These are phyloP conservation scores for Wickerhamomyces chaumierensis DNA, from an alignment of 805 yeast genomes.

Conservation along the genomic window DNA sequence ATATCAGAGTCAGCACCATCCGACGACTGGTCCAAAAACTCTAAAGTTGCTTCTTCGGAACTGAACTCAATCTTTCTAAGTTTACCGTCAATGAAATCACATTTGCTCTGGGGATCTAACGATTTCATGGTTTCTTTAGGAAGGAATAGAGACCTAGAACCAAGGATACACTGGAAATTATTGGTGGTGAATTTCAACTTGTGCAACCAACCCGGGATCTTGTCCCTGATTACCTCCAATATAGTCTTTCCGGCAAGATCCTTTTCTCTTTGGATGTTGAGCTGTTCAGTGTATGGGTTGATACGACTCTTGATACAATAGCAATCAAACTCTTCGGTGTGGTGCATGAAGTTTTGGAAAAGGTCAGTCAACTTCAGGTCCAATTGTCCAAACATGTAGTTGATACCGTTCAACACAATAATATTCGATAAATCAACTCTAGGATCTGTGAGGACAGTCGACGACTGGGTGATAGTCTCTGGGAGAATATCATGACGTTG, in stretches of 20 bases:
- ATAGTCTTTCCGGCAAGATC: not conserved
- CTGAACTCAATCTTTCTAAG: conserved; percentile 22
- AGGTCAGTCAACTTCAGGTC: not conserved
- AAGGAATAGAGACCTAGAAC: conserved; percentile 32
- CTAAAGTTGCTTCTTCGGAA: conserved; percentile 12
- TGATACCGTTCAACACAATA: conserved; percentile 20
- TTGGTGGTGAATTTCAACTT: conserved; percentile 3
- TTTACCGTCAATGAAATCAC: conserved; percentile 29
- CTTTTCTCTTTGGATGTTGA: too few relatives aligned
- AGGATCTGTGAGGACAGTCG: conserved; percentile 6
- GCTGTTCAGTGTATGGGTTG: not conserved
- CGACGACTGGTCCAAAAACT: conserved; percentile 2
- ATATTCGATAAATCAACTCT: conserved; percentile 20
- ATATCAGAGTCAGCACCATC: conserved; percentile 15
- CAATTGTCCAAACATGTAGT: conserved; percentile 7
- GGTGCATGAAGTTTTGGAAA: not conserved
- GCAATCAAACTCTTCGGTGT: conserved; percentile 1
- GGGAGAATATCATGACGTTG: conserved; percentile 11
- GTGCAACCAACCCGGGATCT: conserved; percentile 16
- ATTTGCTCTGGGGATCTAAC: conserved; percentile 22
- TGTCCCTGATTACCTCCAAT: conserved; percentile 8
- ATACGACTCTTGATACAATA: conserved; percentile 1
- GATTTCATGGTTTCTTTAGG: conserved; percentile 26
- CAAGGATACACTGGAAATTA: conserved; percentile 20
- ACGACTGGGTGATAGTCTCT: not conserved